Percentiles rank a stretch among this genome's conserved stretches.
These are phyloP conservation scores for Zygoascus hellenicus DNA, from an alignment of 1,139 yeast species.

Conservation along the genomic window DNA sequence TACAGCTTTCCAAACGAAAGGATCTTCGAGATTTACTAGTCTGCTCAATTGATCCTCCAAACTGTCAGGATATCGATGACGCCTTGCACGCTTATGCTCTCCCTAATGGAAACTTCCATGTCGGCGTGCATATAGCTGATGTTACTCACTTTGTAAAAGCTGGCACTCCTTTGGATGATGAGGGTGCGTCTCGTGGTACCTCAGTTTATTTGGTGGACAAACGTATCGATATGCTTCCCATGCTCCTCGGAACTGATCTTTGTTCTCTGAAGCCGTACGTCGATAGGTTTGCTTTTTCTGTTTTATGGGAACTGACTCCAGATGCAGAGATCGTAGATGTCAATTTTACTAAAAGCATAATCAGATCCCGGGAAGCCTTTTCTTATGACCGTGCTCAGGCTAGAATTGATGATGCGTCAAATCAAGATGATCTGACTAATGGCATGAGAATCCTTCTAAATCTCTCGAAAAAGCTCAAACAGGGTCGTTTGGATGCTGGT, in stretches of 20 bases:
- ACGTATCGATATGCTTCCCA: constrained; percentile 98
- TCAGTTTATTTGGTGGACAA: constrained; percentile 97
- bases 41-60: constrained; percentile 97
- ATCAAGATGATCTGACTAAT: constrained; percentile 76
- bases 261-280: constrained; percentile 95
- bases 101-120: constrained; percentile 92
- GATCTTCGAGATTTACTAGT: constrained; percentile 86
- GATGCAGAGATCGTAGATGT: constrained; percentile 82
- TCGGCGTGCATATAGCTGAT: constrained; percentile 99
- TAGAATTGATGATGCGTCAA: constrained; percentile 74
- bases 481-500: constrained; percentile 86
- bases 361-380: constrained; percentile 88
- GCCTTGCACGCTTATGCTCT: constrained; percentile 82
- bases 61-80: constrained; percentile 98
- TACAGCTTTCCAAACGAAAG: constrained; percentile 43
- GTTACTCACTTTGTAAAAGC: constrained; percentile 96
- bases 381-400: constrained; percentile 91
- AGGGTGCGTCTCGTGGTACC: constrained; percentile 96
- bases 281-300: constrained; percentile 93
- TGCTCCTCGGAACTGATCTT: constrained; percentile 88
- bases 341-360: constrained; percentile 79
- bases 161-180: constrained; percentile 84
- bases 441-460: constrained; percentile 80
- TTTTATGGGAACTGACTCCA: constrained; percentile 88
- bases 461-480: constrained; percentile 77